These are phyloP conservation scores for Termitomyces sp. DNA, from an alignment of 768 basidiomycete species.

Conservation along the genomic window DNA sequence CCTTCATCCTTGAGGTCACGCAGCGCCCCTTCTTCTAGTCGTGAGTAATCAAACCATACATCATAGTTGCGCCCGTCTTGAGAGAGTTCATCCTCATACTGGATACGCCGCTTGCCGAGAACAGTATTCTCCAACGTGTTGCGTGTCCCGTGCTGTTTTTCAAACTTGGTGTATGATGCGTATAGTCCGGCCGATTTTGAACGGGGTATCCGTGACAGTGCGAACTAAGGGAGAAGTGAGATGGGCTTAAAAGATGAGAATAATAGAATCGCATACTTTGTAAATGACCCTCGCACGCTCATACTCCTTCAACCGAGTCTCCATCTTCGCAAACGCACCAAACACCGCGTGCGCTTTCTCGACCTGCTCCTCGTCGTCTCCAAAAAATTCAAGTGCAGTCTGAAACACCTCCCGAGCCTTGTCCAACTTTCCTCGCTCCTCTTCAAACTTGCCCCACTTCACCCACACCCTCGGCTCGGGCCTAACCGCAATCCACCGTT, in stretches of 20 bases:
- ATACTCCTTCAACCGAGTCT: constrained; percentile 91
- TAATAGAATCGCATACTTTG: constrained; percentile 52
- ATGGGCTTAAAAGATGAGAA: neutral
- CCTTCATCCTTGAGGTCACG: constrained; percentile 73
- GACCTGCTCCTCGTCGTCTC: constrained; percentile 85
- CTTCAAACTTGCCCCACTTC: constrained; percentile 87
- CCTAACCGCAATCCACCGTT: constrained; percentile 76
- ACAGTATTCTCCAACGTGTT: constrained; percentile 89
- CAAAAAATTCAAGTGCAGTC: constrained; percentile 85
- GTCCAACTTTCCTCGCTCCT: constrained; percentile 66
- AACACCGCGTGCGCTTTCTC: constrained; percentile 97
- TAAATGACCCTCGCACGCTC: constrained; percentile 96
- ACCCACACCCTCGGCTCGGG: constrained; percentile 80
- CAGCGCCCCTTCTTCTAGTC: constrained; percentile 87
- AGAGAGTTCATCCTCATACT: constrained; percentile 93
- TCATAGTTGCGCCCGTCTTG: constrained; percentile 95
- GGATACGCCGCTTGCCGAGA: constrained; percentile 94
- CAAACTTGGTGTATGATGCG: constrained; percentile 92
- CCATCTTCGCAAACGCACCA: constrained; percentile 94
- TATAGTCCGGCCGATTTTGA: constrained; percentile 88
- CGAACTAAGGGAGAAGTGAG: constrained; percentile 56
- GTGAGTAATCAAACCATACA: constrained; percentile 95
- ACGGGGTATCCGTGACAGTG: constrained; percentile 85
- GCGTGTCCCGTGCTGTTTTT: constrained; percentile 94
- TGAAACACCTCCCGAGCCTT: constrained; percentile 87